Percentiles rank a stretch among this genome's conserved stretches.
Conservation (phyloP, 2,329 filamentous ascomycete genomes). For the Purpureocillium takamizusanense region DNA sequence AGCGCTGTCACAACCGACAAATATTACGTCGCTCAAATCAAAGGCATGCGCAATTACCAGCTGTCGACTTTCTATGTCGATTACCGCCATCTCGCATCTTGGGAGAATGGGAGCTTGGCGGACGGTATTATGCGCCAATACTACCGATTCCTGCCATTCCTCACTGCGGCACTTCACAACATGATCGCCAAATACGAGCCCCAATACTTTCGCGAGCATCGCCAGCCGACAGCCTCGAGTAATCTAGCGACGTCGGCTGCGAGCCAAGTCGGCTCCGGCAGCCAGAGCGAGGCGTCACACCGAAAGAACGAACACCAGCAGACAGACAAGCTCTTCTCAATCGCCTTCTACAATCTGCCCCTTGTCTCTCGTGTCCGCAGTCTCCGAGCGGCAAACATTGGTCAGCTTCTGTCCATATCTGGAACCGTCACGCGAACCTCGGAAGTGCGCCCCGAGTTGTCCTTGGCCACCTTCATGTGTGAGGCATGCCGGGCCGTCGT, state of each 20-base stretch:
- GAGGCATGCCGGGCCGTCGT: conserved; percentile 78
- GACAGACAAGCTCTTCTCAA: conserved; percentile 89
- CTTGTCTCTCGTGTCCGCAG: conserved; percentile 79
- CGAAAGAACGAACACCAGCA: conserved; percentile 89
- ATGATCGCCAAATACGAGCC: conserved; percentile 93
- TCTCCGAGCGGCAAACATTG: conserved; percentile 82
- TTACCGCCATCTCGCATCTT: conserved; percentile 71
- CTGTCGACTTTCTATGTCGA: conserved; percentile 85
- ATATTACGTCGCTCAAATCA: conserved; percentile 79
- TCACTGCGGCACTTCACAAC: conserved; percentile 81
- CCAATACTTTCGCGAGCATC: conserved; percentile 85
- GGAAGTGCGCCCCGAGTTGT: conserved; percentile 89
- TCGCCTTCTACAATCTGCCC: conserved; percentile 89
- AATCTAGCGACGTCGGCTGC: conserved; percentile 60
- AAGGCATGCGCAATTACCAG: conserved; percentile 62
- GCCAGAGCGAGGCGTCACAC: conserved; percentile 57
- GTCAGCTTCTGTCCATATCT: conserved; percentile 88
- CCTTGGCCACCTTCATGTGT: conserved; percentile 85
- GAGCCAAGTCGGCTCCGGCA: conserved; percentile 52
- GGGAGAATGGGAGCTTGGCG: conserved; percentile 72
- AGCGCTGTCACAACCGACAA: conserved; percentile 68
- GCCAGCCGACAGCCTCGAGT: conserved; percentile 70
- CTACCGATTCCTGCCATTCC: conserved; percentile 89
- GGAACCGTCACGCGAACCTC: conserved; percentile 95
- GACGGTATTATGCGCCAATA: conserved; percentile 84